Conservation (phyloP, 257 asterid genomes). For the Sherardia arvensis region DNA sequence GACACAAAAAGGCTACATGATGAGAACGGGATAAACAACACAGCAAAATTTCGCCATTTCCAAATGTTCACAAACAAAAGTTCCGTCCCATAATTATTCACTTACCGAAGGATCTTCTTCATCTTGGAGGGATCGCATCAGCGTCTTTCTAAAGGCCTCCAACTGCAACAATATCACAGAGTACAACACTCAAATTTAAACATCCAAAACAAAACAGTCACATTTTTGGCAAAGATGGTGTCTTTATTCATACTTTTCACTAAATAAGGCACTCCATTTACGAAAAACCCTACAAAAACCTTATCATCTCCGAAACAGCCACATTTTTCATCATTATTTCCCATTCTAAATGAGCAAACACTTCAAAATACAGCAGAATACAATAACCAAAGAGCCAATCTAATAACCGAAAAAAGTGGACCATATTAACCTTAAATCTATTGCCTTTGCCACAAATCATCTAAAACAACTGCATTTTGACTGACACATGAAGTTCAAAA, state of each 20-base stretch:
- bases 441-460: constrained; percentile 33
- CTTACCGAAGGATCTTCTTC: constrained; percentile 69
- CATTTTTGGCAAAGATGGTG: not conserved
- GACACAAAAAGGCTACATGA: not conserved
- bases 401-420: not conserved
- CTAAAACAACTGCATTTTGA: too few species aligned
- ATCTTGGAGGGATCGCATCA: constrained; percentile 79
- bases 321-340: not conserved
- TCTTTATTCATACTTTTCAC: not conserved
- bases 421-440: constrained; percentile 4
- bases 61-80: constrained; percentile 8
- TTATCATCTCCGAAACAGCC: not conserved
- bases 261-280: not conserved
- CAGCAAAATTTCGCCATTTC: not conserved
- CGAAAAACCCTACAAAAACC: not conserved
- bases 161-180: constrained; percentile 43
- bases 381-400: not conserved
- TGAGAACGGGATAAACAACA: too few species aligned
- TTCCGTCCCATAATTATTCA: not conserved
- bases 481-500: too few species aligned
- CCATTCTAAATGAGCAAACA: not conserved
- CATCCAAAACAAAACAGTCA: not conserved
- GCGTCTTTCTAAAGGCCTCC: constrained; percentile 82
- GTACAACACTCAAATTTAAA: not conserved
- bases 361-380: not conserved